Percentiles rank a stretch among this genome's conserved stretches.
Evolutionary conservation across 1,139 yeast genomes (phyloP).

Genomic region (Hemisphaericaspora xylofermentans): DNA sequence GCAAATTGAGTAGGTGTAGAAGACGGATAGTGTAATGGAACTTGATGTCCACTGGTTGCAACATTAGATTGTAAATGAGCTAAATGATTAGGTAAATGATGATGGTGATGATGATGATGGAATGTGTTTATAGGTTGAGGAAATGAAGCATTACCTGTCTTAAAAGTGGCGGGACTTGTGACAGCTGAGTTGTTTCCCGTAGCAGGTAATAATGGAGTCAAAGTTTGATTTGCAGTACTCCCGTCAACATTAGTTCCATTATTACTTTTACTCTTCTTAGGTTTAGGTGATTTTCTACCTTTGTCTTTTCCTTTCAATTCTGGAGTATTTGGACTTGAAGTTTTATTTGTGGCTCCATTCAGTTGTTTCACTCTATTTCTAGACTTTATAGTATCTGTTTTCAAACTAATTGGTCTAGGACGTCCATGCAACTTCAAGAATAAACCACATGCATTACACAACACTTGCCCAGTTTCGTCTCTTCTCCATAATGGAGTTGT

Average conservation of each 20-base stretch:
- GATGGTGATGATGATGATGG: constrained; percentile 18
- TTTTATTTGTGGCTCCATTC: constrained; percentile 20
- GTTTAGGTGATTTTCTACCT: constrained; percentile 35
- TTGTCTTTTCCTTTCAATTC: constrained; percentile 43
- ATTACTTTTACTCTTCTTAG: constrained; percentile 22
- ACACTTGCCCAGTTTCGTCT: constrained; percentile 88
- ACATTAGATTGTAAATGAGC: constrained; percentile 24
- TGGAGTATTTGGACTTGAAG: constrained; percentile 44
- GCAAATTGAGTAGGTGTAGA: constrained; percentile 73
- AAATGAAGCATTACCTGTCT: constrained; percentile 4
- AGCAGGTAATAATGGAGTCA: constrained; percentile 33
- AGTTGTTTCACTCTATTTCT: constrained; percentile 74
- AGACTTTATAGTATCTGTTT: constrained; percentile 88
- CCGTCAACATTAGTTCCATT: constrained; percentile 11
- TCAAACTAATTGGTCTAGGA: constrained; percentile 85
- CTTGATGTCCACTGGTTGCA: constrained; percentile 35
- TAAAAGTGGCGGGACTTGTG: constrained; percentile 7
- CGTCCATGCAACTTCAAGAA: constrained; percentile 89
- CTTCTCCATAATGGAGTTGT: constrained; percentile 96
- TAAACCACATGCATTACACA: constrained; percentile 94
- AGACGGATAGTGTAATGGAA: constrained; percentile 64
- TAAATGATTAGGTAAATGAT: constrained; percentile 20
- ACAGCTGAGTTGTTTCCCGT: constrained; percentile 7
- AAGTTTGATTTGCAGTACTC: constrained; percentile 13
- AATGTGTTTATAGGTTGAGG: constrained; percentile 10